Evolutionary conservation across 2,329 filamentous ascomycete species (phyloP).

Genomic region (Ophiostoma populinum): DNA sequence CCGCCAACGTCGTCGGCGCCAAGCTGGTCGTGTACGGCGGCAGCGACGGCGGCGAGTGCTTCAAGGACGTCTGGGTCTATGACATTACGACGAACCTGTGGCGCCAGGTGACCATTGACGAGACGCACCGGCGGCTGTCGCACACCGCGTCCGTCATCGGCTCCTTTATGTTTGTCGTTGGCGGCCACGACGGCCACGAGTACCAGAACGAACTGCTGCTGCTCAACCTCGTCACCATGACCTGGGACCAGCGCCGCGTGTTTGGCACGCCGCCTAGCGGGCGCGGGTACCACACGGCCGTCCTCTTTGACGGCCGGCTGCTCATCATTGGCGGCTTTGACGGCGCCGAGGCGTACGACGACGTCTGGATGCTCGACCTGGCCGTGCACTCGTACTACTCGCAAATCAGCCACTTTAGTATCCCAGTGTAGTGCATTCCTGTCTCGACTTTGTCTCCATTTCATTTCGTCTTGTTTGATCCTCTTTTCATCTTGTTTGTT

Average conservation of each 20-base stretch:
- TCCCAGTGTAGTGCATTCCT: conserved; percentile 33
- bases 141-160: conserved; percentile 54
- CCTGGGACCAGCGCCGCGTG: conserved; percentile 50
- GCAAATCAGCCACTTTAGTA: conserved; percentile 56
- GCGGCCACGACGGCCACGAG: conserved; percentile 52
- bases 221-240: conserved; percentile 55
- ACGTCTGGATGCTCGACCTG: conserved; percentile 49
- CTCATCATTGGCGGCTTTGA: conserved; percentile 51
- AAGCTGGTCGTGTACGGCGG: conserved; percentile 58
- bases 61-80: conserved; percentile 58
- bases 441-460: background rate
- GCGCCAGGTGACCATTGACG: conserved; percentile 39
- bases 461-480: background rate
- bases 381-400: conserved; percentile 57
- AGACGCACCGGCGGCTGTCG: conserved; percentile 46
- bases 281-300: conserved; percentile 48
- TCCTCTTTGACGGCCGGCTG: conserved; percentile 47
- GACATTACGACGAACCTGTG: conserved; percentile 46
- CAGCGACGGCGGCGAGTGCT: conserved; percentile 54
- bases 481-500: background rate
- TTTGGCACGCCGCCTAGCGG: conserved; percentile 46
- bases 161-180: conserved; percentile 52
- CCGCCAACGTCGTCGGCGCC: conserved; percentile 54
- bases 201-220: conserved; percentile 53
- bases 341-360: conserved; percentile 48